Percentiles rank a stretch among this genome's conserved stretches.
phyloP scores from a whole-genome alignment of 495 filamentous ascomycete genomes.

The Ramalina intermedia region DNA sequence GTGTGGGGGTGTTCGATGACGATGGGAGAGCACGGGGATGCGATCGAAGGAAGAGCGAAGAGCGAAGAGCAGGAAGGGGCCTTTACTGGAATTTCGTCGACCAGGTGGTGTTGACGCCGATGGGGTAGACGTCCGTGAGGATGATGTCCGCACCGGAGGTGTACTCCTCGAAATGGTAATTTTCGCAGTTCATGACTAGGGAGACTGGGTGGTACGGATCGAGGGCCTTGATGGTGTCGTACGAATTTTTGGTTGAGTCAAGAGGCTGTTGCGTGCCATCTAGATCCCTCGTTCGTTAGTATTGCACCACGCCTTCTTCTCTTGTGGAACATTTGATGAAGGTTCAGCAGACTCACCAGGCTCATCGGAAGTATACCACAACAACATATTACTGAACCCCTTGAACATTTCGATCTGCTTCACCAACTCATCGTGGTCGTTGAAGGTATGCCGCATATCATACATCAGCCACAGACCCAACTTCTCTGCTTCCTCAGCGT shows the following conservation, averaged over 20 bases:
- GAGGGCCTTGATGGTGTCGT: slow-evolving; percentile 34
- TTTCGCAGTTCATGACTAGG: slow-evolving; percentile 52
- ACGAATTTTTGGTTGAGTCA: slow-evolving; percentile 24
- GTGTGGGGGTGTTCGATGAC: too few relatives aligned
- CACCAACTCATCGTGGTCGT: slow-evolving; percentile 37
- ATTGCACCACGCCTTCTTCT: slow-evolving; percentile 24
- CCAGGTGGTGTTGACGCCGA: slow-evolving; percentile 39
- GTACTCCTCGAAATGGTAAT: slow-evolving; percentile 55
- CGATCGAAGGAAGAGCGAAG: too few relatives aligned
- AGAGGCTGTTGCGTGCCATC: slow-evolving; percentile 51
- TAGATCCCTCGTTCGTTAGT: slow-evolving; percentile 5
- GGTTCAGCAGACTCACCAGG: slow-evolving; percentile 23
- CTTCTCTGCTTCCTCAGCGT: slow-evolving; percentile 40
- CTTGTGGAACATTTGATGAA: too few relatives aligned
- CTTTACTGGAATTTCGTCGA: slow-evolving; percentile 25
- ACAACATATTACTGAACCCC: slow-evolving; percentile 38
- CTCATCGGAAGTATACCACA: slow-evolving; percentile 57
- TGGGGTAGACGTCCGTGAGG: slow-evolving; percentile 52
- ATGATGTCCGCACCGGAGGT: slow-evolving; percentile 47
- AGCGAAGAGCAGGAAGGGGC: too few relatives aligned
- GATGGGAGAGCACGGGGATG: too few relatives aligned
- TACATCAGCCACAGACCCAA: slow-evolving; percentile 50
- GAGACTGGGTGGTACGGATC: slow-evolving; percentile 60
- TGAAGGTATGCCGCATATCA: slow-evolving; percentile 46
- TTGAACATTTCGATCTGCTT: slow-evolving; percentile 38